Percentiles rank a stretch among this genome's conserved stretches.
phyloP scores from a whole-genome alignment of 305 asterid genomes.

The Fraxinus greggii region DNA sequence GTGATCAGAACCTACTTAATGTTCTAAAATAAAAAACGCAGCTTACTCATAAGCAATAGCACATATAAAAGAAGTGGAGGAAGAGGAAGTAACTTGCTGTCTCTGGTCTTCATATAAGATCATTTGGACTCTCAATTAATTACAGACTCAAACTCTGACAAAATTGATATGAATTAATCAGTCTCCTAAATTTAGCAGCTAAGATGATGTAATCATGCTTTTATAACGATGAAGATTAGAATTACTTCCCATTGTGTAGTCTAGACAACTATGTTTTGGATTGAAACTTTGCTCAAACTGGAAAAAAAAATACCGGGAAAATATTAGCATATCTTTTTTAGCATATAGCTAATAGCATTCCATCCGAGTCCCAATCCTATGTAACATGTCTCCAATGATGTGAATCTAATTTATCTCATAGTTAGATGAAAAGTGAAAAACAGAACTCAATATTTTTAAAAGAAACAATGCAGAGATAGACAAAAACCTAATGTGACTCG shows the following conservation, averaged over 20 bases:
- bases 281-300: not conserved
- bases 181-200: not conserved
- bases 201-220: not conserved
- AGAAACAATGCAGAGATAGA: not conserved
- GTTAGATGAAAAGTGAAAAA: not conserved
- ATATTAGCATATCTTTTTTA: not conserved
- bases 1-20: not conserved
- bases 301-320: not conserved
- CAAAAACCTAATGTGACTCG: not conserved
- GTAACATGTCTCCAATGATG: not conserved
- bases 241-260: not conserved
- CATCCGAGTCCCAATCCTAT: conserved; percentile 5
- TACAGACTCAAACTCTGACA: not conserved
- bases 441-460: not conserved
- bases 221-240: not conserved
- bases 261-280: not conserved
- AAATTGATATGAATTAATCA: not conserved
- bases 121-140: not conserved
- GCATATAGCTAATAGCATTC: not conserved
- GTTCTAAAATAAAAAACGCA: not conserved
- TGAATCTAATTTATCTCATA: not conserved
- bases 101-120: not conserved
- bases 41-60: not conserved
- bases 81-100: not conserved
- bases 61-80: not conserved